A percentile compares a stretch with the other conserved stretches of the same genome.
phyloP scores from a whole-genome alignment of 2,329 filamentous ascomycete genomes.

The Sclerotinia subarctica region DNA sequence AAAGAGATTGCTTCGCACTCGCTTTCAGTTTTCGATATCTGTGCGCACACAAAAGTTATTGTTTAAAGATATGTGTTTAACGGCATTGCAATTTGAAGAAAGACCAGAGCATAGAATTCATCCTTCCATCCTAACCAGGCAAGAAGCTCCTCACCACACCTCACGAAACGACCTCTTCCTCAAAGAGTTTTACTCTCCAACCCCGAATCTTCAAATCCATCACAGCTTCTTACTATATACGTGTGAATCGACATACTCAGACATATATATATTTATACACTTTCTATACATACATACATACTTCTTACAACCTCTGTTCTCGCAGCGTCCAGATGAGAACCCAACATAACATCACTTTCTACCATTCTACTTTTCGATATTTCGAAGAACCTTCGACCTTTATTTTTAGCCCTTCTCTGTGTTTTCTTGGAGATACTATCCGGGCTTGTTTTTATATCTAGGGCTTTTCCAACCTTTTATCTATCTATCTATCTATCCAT shows the following conservation, averaged over 20 bases:
- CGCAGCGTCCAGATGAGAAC: not conserved
- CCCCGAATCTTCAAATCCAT: not conserved
- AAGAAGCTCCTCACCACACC: not conserved
- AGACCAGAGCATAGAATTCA: slow-evolving; percentile 6
- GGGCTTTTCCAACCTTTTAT: not conserved
- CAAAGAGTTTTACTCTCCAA: not conserved
- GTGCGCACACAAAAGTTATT: slow-evolving; percentile 1
- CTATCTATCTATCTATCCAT: not conserved
- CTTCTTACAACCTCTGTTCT: not conserved
- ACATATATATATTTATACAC: not conserved
- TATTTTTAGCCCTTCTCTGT: slow-evolving; percentile 1
- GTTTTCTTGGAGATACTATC: slow-evolving; percentile 17
- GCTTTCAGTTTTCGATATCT: not conserved
- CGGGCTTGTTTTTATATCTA: slow-evolving; percentile 11
- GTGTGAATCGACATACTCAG: not conserved
- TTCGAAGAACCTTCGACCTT: not conserved
- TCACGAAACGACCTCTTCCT: not conserved
- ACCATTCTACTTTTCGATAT: not conserved
- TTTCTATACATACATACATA: slow-evolving; percentile 9
- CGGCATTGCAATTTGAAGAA: slow-evolving; percentile 3
- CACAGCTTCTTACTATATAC: not conserved
- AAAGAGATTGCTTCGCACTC: not conserved
- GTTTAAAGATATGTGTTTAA: not conserved
- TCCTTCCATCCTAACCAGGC: not conserved
- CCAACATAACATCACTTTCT: not conserved